Percentiles rank a stretch among this genome's conserved stretches.
phyloP scores from a whole-genome alignment of 169 alveolate genomes.

The Cryptosporidium ryanae region DNA sequence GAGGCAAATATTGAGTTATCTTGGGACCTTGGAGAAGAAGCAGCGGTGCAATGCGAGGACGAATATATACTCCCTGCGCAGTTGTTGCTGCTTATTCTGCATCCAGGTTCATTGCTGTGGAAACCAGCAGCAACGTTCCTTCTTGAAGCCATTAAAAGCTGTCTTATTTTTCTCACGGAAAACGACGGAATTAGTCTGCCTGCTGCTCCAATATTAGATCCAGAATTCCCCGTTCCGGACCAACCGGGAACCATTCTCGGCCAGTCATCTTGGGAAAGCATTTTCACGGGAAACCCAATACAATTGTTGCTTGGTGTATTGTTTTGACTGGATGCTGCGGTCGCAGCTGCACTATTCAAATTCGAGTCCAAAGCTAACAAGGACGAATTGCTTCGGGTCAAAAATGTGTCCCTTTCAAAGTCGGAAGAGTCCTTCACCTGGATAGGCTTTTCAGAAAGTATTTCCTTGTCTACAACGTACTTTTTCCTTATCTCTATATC shows the following conservation, averaged over 20 bases:
- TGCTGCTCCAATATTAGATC: not conserved
- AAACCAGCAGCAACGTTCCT: conserved; percentile 6
- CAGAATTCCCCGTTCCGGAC: not conserved
- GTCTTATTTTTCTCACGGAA: conserved; percentile 46
- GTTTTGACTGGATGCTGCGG: not conserved
- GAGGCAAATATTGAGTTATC: not conserved
- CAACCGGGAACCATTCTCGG: not conserved
- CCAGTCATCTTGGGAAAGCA: conserved; percentile 73
- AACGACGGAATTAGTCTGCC: conserved; percentile 35
- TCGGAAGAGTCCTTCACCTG: too few species aligned
- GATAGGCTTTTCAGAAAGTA: too few species aligned
- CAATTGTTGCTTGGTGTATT: conserved; percentile 4
- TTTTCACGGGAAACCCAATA: conserved; percentile 18
- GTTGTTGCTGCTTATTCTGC: not conserved
- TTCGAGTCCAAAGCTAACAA: too few species aligned
- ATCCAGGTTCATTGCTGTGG: not conserved
- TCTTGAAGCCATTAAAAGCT: conserved; percentile 61
- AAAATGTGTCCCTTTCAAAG: too few species aligned
- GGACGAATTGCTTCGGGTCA: too few species aligned
- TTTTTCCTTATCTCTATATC: too few species aligned
- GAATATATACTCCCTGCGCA: not conserved
- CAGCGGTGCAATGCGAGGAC: not conserved
- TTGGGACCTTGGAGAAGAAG: conserved; percentile 10
- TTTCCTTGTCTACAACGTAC: too few species aligned
- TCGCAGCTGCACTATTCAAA: conserved; percentile 12